Evolutionary conservation across 2,329 filamentous ascomycete species (phyloP).

Genomic region (Xylaria multiplex): DNA sequence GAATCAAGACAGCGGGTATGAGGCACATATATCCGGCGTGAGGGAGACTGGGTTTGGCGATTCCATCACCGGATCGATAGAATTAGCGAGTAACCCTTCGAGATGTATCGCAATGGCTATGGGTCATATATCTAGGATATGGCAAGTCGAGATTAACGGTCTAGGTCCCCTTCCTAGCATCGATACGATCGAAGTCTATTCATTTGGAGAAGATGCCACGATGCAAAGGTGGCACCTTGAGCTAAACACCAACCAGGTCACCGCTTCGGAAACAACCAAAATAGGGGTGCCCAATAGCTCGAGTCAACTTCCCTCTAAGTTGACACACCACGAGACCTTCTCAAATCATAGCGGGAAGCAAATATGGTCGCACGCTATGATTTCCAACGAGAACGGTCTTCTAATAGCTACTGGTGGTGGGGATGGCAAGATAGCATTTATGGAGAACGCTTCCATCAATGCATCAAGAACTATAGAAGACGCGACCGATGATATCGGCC

Average conservation of each 20-base stretch:
- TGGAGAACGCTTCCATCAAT: constrained; percentile 42
- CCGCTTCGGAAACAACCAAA: background rate
- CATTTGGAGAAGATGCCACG: constrained; percentile 86
- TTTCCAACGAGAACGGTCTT: constrained; percentile 48
- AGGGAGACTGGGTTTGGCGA: constrained; percentile 73
- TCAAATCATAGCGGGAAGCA: constrained; percentile 86
- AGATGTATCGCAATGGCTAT: constrained; percentile 75
- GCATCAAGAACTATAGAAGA: background rate
- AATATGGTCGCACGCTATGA: constrained; percentile 77
- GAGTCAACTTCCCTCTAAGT: constrained; percentile 38
- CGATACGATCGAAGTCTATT: constrained; percentile 66
- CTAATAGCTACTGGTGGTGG: constrained; percentile 81
- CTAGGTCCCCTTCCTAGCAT: constrained; percentile 36
- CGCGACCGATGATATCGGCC: background rate
- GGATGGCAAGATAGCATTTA: constrained; percentile 74
- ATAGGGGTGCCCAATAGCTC: background rate
- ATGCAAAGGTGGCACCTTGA: constrained; percentile 75
- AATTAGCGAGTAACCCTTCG: constrained; percentile 46
- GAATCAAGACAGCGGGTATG: constrained; percentile 47
- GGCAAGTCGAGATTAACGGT: constrained; percentile 76
- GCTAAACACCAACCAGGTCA: constrained; percentile 42
- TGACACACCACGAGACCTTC: constrained; percentile 66
- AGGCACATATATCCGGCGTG: constrained; percentile 48
- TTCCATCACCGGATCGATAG: constrained; percentile 46
- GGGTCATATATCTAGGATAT: constrained; percentile 90